Evolutionary conservation across 164 flowering plant species (phyloP), one percentile per base, ranked within the genome.

Genomic region (Magnolia officinalis): DNA sequence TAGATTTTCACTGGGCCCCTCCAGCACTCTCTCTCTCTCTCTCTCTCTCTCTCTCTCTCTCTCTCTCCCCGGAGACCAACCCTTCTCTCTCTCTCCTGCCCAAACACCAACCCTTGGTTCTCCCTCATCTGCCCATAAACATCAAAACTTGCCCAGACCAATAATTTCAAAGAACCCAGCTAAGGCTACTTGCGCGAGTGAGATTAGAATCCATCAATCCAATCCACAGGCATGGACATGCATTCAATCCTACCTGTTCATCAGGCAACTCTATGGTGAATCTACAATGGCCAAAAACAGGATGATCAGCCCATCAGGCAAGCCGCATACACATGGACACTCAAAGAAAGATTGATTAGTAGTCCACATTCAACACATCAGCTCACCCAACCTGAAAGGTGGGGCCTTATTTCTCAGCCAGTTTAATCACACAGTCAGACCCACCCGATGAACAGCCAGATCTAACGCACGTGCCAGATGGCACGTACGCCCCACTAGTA

Each of bases 81-180:
- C 65, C 58, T 20, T 29, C 67, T 59, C 69, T 59, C 68, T 70
- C 74, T 61, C 58, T 55, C 67, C 13, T 71, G 20, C 51, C 78
- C 24, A 18, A 8, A 50, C 2, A 10, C 21, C 75, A 52, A 73
- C 50, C 24, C 72, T 50, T 72, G 75, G 21, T 45, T 58, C 58
- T 29, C 58, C 55, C 19, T 71, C 52, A 72, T 50, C 49, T 72
- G 24, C 21, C 59, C 59, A 29, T 18, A 50, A 19, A 69, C 72
- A 68, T 61, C 29, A 70, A 66, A 75, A 75, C 50, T 65, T 67
- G 50, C 77, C 72, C 52, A 7, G 49, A 21, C 20, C 31, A 21
- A 64, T 49, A 10, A 74, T 37, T 37, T 37, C 45, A 37, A 37
- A 37, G 45, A 37, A 37, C 45, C 45, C 45, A 37, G 45, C 45